Base-by-base conservation (phyloP, 108 stramenopile genomes). In the Aureococcus anophagefferens region DNA sequence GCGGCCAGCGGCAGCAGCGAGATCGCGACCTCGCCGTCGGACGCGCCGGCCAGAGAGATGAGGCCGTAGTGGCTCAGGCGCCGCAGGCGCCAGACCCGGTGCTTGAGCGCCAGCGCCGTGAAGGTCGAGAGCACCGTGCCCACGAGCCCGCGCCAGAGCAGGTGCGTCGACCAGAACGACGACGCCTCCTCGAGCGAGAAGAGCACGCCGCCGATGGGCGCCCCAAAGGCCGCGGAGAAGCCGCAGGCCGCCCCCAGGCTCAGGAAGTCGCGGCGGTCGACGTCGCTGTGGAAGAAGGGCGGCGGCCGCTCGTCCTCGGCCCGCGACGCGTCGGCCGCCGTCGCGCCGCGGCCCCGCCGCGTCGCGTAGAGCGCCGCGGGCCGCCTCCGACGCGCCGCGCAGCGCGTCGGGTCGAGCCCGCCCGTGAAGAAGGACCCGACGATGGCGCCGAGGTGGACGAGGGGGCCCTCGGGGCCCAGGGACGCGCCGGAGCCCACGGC, bases 141-240 rank as follows among this genome's bases (percentile, higher is more conserved):
- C 25, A 83, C 74, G 36, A 85, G 78, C 62, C 77, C 83, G 16
- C 86, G 81, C 73, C 84, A 77, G 17, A 90, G 82, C 77, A 91
- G 77, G 9, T 69, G 63, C 21, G 72, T 80, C 17, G 79, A 74
- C 83, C 89, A 90, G 77, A 83, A 89, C 17, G 78, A 78, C 44
- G 82, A 79, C 46, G 79, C 84, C 62, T 85, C 84, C 67, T 85
- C 84, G 14, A 85, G 45, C 63, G 70, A 16, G 44, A 84, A 86
- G 14, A 86, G 62, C 30, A 93, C 73, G 25, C 92, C 92, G 21
- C 92, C 92, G 62, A 93, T 85, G 9, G 92, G 92, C 9, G 92
- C 88, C 33, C 89, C 87, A 79, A 93, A 93, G 17, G 89, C 86
- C 21, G 90, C 84, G 0, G 92, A 88, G 71, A 93, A 90, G 21